Conservation (phyloP, 108 stramenopile species). For the Cylindrotheca fusiformis region DNA sequence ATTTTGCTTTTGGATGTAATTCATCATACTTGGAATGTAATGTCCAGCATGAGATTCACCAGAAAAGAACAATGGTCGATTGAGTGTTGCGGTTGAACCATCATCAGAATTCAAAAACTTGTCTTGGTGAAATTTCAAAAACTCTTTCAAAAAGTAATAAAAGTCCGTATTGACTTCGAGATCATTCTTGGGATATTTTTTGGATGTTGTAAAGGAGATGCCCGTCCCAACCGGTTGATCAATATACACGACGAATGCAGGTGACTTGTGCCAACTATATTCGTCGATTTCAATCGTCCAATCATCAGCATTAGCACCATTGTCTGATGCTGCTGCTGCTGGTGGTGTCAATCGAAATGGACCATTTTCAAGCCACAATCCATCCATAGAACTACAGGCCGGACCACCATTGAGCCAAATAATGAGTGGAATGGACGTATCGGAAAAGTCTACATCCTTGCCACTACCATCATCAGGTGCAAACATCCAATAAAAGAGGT, state of each 20-base stretch:
- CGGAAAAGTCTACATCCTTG: slow-evolving; percentile 19
- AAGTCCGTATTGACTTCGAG: slow-evolving; percentile 86
- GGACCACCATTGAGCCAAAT: slow-evolving; percentile 92
- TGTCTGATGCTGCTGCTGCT: slow-evolving; percentile 19
- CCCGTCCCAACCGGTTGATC: slow-evolving; percentile 92
- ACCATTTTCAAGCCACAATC: slow-evolving; percentile 95
- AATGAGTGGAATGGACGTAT: slow-evolving; percentile 74
- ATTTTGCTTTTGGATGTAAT: slow-evolving; percentile 70
- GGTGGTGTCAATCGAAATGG: slow-evolving; percentile 75
- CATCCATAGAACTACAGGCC: slow-evolving; percentile 95
- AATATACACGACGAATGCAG: slow-evolving; percentile 87
- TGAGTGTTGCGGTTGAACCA: slow-evolving; percentile 13
- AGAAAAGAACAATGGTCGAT: slow-evolving; percentile 81
- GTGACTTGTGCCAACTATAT: slow-evolving; percentile 79
- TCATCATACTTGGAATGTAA: slow-evolving; percentile 94
- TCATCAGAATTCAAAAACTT: slow-evolving; percentile 68
- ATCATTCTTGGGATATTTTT: slow-evolving; percentile 81
- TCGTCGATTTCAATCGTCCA: slow-evolving; percentile 62
- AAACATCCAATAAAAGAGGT: slow-evolving; percentile 97
- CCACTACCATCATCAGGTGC: slow-evolving; percentile 38
- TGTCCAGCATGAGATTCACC: slow-evolving; percentile 96
- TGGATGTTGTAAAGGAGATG: slow-evolving; percentile 70
- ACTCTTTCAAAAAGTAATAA: slow-evolving; percentile 80
- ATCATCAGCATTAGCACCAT: slow-evolving; percentile 6
- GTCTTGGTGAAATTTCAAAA: slow-evolving; percentile 65